Base-by-base conservation (phyloP, 495 filamentous ascomycete species). In the Penicillium roqueforti region DNA sequence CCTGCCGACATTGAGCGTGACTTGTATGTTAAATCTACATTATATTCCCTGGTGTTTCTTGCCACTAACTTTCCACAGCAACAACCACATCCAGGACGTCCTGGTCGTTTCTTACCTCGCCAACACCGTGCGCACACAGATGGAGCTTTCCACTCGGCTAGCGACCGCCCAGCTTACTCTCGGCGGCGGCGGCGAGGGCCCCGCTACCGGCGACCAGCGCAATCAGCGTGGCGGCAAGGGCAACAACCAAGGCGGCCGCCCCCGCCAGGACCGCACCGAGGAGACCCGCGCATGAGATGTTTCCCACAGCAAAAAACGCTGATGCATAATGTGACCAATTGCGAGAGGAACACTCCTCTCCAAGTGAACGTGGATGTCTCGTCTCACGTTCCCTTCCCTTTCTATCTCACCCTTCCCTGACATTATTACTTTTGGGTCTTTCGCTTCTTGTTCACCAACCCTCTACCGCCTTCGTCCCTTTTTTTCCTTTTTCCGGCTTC, bases 21-120 rank as follows among this genome's bases (percentile, higher is more conserved):
- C 78, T 98, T 98, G 83, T 87, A 78, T 44, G 83, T 56, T 45
- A 32, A 18, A 42, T 20, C 32, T 22, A 14, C 38, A 29, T n/a
- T 44, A 7, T 18, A 29, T 47, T 22, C 16, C 13, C 25, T 43
- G 3, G 7, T 22, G 41, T 51, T 53, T 44, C 68, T 75, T 84
- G 86, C 67, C 52, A 47, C 54, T 68, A 56, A 71, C 63, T 8
- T 26, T 38, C 18, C 45, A 40, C 68, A 86, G 83, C 83, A 97
- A 98, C 81, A 95, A 95, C 76, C 93, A 98, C 75, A 89, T 98
- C 71, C 93, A 98, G 76, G 93, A 98, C 67, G 91, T 98, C 53
- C 84, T 98, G 43, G 87, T 97, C 62, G 91, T 97, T 57, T 91
- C 89, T 43, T 98, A 98, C 78, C 80, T 98, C 41, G 91, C 93